Conservation (phyloP, 2,329 filamentous ascomycete genomes). For the Sclerotinia borealis region DNA sequence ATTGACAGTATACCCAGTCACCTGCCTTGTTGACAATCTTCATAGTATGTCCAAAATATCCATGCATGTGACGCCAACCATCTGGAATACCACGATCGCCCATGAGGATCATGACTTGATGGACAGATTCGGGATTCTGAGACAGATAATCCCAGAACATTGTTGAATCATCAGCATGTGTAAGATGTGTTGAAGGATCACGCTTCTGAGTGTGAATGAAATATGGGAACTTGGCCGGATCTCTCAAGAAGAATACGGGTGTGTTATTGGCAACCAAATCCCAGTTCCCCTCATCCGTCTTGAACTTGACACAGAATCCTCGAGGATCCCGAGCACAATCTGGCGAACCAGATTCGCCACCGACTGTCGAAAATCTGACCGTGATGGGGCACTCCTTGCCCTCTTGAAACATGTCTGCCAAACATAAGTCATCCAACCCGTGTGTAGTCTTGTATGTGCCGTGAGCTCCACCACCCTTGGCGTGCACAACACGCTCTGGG, state of each 20-base stretch:
- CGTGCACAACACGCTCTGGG: constrained; percentile 52
- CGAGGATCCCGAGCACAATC: constrained; percentile 67
- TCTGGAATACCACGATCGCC: constrained; percentile 51
- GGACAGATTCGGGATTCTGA: constrained; percentile 47
- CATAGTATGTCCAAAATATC: constrained; percentile 49
- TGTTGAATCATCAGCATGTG: constrained; percentile 52
- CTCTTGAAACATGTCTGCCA: constrained; percentile 47
- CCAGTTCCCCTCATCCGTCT: constrained; percentile 68
- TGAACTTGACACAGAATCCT: constrained; percentile 68
- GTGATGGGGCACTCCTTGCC: constrained; percentile 64
- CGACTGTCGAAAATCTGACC: constrained; percentile 68
- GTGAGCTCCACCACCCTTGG: constrained; percentile 51
- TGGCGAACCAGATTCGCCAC: constrained; percentile 65
- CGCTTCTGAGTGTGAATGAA: constrained; percentile 73
- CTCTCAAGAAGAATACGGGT: constrained; percentile 69
- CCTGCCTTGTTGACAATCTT: constrained; percentile 50
- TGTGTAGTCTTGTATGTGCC: constrained; percentile 49
- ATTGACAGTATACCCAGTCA: constrained; percentile 47
- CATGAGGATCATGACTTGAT: constrained; percentile 54
- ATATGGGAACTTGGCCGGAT: constrained; percentile 66
- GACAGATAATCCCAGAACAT: constrained; percentile 18
- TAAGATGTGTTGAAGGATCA: constrained; percentile 62
- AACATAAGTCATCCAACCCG: constrained; percentile 47
- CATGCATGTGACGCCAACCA: constrained; percentile 49
- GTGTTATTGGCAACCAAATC: constrained; percentile 69